These are phyloP conservation scores for Drechslerella stenobrocha DNA, from an alignment of 2,329 filamentous ascomycete genomes.

Conservation along the genomic window DNA sequence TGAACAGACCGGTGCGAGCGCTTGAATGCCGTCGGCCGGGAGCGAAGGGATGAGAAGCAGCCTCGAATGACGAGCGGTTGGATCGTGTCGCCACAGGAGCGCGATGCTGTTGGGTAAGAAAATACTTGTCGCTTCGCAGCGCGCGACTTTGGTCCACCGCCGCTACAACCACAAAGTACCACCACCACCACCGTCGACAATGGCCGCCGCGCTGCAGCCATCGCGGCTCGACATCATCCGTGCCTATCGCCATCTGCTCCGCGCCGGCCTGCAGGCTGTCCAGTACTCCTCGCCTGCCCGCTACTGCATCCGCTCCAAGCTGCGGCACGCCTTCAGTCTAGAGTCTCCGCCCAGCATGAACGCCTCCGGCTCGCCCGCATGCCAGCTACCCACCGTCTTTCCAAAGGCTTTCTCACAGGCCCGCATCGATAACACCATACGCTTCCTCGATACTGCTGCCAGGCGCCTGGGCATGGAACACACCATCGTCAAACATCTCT, in stretches of 20 bases:
- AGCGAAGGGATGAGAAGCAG: too few relatives aligned
- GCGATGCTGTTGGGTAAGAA: too few relatives aligned
- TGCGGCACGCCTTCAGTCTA: conserved; percentile 64
- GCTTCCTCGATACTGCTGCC: conserved; percentile 70
- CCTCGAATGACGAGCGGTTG: background rate
- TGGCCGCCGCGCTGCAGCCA: conserved; percentile 8
- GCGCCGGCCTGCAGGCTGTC: conserved; percentile 69
- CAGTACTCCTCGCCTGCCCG: conserved; percentile 72
- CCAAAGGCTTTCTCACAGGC: conserved; percentile 58
- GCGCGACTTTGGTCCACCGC: background rate
- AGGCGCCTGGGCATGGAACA: conserved; percentile 70
- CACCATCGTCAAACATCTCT: conserved; percentile 69
- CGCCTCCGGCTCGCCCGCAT: conserved; percentile 17
- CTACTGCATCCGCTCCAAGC: conserved; percentile 64
- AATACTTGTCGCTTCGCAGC: conserved; percentile 12
- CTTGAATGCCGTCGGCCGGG: too few relatives aligned
- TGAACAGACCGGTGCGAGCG: too few relatives aligned
- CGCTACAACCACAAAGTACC: conserved; percentile 2
- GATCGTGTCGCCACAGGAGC: too few relatives aligned
- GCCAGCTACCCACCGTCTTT: conserved; percentile 12
- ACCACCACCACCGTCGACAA: background rate
- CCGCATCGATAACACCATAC: conserved; percentile 67
- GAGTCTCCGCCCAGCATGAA: conserved; percentile 55
- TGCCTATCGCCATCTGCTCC: conserved; percentile 72
- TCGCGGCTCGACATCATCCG: conserved; percentile 60